These are phyloP conservation scores for Porcisia deanei DNA, from an alignment of 208 protist species.

Conservation along the genomic window DNA sequence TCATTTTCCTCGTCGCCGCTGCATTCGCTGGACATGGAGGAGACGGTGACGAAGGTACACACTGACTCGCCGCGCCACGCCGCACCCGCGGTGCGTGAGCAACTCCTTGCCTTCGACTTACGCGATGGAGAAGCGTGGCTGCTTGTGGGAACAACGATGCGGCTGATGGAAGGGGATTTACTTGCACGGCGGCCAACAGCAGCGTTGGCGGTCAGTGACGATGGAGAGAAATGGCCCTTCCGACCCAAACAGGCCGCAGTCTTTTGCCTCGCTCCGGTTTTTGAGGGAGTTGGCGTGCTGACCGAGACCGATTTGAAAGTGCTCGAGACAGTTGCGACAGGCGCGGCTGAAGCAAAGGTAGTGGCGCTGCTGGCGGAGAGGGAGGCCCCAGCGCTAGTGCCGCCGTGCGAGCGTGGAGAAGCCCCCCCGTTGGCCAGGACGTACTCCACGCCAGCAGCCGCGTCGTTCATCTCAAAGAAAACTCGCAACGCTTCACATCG, in stretches of 20 bases:
- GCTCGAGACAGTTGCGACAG: background rate
- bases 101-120: background rate
- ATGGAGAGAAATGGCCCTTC: background rate
- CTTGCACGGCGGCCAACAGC: background rate
- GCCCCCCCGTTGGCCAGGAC: slow-evolving; percentile 28
- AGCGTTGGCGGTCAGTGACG: background rate
- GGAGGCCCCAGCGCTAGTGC: slow-evolving; percentile 8
- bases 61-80: slow-evolving; percentile 34
- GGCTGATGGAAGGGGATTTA: too few species aligned
- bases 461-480: slow-evolving; percentile 54
- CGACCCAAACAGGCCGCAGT: background rate
- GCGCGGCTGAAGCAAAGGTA: background rate
- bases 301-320: slow-evolving; percentile 6
- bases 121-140: background rate
- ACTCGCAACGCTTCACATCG: slow-evolving; percentile 66
- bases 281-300: background rate
- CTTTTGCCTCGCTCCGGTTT: background rate
- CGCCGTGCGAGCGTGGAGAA: slow-evolving; percentile 4
- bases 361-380: background rate
- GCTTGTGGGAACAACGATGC: background rate
- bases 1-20: slow-evolving; percentile 1
- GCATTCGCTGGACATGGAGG: slow-evolving; percentile 36
- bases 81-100: slow-evolving; percentile 16
- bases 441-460: slow-evolving; percentile 44
- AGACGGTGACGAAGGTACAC: slow-evolving; percentile 40